Evolutionary conservation across 345 rosid genomes (phyloP), one percentile per base, ranked within the genome.

Genomic region (Streptanthus diversifolius): DNA sequence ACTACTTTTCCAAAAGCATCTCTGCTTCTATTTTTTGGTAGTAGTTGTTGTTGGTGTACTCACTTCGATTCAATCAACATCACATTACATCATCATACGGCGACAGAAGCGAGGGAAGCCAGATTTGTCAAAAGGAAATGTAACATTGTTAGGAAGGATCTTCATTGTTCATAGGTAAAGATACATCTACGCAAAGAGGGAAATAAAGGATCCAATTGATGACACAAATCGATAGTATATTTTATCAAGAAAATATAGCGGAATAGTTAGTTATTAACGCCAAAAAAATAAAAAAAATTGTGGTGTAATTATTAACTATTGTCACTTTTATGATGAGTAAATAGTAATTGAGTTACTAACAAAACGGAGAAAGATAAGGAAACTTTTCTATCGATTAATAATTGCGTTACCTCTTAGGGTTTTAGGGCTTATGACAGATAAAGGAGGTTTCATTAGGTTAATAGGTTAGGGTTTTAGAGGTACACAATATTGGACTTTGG

Each of bases 11-110:
- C 22, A 33, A 73, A 55, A 65, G 71, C 70, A 64, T 73, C 14
- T 43, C 62, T 63, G 44, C 76, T 63, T 73, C 71, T 73, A 45
- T 73, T 55, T 73, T 17, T 73, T n/a, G n/a, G 77, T 73, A 19
- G 75, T 37, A 27, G 76, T 72, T 9, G 62, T 64, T 51, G 75
- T 63, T 17, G 62, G 55, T 62, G 71, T 73, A 73, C 72, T 36
- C 24, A 56, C 59, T 36, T 73, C 39, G 60, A 58, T 68, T 74
- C 78, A 29, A 66, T 74, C 73, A 49, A 18, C 49, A 59, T 74
- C 68, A 74, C 56, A 30, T n/a, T 66, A 74, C 68, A 74, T 74
- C 72, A 74, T 30, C 62, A 67, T 30, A 58, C 63, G 78, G 49
- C 19, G 47, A 67, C 68, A 74, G 49, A 66, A 74, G 51, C 41